Evolutionary conservation across 1,284 basidiomycete genomes (phyloP), one percentile per base, ranked within the genome.

Genomic region (Microbotryum intermedium): DNA sequence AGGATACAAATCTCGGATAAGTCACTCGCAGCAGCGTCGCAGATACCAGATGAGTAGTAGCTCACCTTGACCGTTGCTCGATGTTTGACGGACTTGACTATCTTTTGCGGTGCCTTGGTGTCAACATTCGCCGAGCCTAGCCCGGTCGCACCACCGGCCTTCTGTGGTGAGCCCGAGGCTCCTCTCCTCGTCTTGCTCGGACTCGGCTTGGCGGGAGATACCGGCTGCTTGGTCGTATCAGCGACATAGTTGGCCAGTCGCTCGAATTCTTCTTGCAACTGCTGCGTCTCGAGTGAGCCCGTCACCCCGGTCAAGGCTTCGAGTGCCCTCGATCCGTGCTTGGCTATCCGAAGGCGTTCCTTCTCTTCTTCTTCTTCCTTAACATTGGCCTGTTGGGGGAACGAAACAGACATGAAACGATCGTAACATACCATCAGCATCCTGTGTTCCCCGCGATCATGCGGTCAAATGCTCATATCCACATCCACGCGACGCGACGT

Each of bases 61-160:
- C 26, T 10, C 26, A 51, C 50, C 29, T 51, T 51, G 50, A 51
- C 50, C 16, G 50, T 51, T 10, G 50, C 50, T n/a, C 50, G 50
- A 29, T 51, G 50, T n/a, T 51, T 25, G 25, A 51, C n/a, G 9
- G 25, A n/a, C 9, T 29, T 30, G n/a, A 51, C 28, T 3, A 28
- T 51, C 13, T n/a, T n/a, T 30, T 51, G n/a, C n/a, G 28, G 50
- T 51, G 23, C 25, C 21, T 51, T 30, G 21, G 26, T 26, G 26
- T 48, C 46, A 20, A 48, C 21, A 11, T 21, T 28, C 6, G 46
- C 46, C 11, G 9, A 11, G 16, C 23, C 28, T 16, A 28, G 23
- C 13, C 9, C 23, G 9, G 20, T 28, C 23, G 26, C 46, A 48
- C 23, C 21, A 18, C 46, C 18, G 21, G 16, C 20, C 46, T 48